Evolutionary conservation across 2,329 filamentous ascomycete genomes (phyloP).

Genomic region (Colletotrichum shisoi): DNA sequence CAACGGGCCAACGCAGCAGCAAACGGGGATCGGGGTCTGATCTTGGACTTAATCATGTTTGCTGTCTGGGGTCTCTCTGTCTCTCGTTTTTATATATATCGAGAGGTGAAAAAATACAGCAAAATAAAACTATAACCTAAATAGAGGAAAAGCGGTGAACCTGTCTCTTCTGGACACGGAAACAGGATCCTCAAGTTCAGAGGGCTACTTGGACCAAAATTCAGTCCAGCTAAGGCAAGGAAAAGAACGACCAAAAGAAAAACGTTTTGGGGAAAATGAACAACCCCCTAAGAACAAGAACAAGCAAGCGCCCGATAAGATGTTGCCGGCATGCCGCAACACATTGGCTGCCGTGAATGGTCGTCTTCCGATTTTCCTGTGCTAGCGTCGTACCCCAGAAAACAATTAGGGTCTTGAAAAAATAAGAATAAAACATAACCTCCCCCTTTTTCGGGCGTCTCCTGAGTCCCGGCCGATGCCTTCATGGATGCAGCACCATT

Average conservation of each 20-base stretch:
- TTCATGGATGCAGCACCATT: slow-evolving; percentile 1
- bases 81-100: background rate
- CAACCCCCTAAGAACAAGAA: background rate
- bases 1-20: slow-evolving; percentile 7
- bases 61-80: slow-evolving; percentile 8
- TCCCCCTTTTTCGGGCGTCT: slow-evolving; percentile 1
- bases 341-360: slow-evolving; percentile 17
- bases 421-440: background rate
- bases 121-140: background rate
- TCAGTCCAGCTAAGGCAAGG: background rate
- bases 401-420: background rate
- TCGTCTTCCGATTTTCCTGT: background rate
- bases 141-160: slow-evolving; percentile 20
- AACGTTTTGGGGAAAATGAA: background rate
- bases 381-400: background rate
- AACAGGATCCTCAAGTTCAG: background rate
- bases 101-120: background rate
- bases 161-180: slow-evolving; percentile 9
- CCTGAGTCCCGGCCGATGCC: background rate
- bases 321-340: slow-evolving; percentile 13
- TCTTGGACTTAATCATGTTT: slow-evolving; percentile 8
- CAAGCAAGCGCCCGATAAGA: slow-evolving; percentile 23
- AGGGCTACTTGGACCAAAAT: background rate
- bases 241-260: background rate
- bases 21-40: background rate